Percentiles rank a stretch among this genome's conserved stretches.
Evolutionary conservation across 1,139 yeast species (phyloP).

Genomic region (Hyphopichia wangnamkhiaoensis): DNA sequence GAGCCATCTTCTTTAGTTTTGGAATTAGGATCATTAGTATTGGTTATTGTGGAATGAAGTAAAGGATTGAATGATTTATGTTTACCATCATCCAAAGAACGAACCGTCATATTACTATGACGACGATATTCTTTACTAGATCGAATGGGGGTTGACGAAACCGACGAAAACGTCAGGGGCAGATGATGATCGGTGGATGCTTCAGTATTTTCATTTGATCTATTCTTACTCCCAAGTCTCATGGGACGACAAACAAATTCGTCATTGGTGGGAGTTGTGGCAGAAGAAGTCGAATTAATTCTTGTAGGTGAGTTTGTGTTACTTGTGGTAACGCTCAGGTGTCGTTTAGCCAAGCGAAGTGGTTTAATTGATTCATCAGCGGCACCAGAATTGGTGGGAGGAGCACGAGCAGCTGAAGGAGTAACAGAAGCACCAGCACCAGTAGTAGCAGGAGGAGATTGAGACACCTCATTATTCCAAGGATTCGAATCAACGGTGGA

Average conservation of each 20-base stretch:
- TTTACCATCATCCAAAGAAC: constrained; percentile 1
- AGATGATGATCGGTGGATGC: neutral
- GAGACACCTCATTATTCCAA: constrained; percentile 1
- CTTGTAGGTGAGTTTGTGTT: neutral
- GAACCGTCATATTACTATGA: constrained; percentile 1
- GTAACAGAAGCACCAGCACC: too few species aligned
- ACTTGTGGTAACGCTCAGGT: neutral
- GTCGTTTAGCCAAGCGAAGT: constrained; percentile 5
- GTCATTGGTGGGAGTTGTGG: constrained; percentile 13
- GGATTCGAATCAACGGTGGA: neutral
- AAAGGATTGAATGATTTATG: constrained; percentile 4
- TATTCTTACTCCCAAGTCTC: constrained; percentile 23
- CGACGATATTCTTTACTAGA: constrained; percentile 9
- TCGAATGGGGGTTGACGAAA: constrained; percentile 1
- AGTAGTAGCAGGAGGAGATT: neutral
- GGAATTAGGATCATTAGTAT: neutral
- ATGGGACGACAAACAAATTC: constrained; percentile 39
- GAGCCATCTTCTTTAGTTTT: neutral
- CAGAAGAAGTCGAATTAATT: constrained; percentile 2
- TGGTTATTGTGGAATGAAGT: constrained; percentile 1
- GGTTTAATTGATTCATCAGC: constrained; percentile 5
- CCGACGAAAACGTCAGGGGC: constrained; percentile 1
- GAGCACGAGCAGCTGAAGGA: too few species aligned
- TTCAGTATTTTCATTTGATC: constrained; percentile 6
- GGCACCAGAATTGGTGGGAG: neutral